These are phyloP conservation scores for Trypanosomatidae sp. DNA, from an alignment of 208 protist species.

Conservation along the genomic window DNA sequence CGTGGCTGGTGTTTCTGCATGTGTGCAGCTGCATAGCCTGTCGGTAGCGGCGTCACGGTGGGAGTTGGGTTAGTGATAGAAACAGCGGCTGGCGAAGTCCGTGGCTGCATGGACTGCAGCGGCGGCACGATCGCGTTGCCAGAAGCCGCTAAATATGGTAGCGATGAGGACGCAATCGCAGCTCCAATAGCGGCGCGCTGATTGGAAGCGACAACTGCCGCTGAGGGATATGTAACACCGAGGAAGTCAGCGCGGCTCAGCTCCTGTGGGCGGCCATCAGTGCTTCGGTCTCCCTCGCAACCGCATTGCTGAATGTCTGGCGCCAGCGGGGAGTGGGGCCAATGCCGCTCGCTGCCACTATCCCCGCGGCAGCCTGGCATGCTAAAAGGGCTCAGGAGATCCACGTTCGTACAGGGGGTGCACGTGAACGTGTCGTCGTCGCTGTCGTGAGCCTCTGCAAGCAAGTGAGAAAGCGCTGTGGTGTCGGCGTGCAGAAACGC, in stretches of 20 bases:
- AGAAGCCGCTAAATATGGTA: not conserved
- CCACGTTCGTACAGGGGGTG: not conserved
- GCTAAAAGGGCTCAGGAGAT: not conserved
- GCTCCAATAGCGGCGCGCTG: not conserved
- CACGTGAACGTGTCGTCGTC: conserved; percentile 1
- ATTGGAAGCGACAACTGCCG: not conserved
- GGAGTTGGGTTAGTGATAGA: not conserved
- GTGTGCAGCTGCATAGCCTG: not conserved
- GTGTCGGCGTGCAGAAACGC: no score
- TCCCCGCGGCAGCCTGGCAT: not conserved
- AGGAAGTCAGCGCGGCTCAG: not conserved
- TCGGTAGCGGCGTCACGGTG: not conserved
- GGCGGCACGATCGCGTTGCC: not conserved
- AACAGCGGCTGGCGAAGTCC: not conserved
- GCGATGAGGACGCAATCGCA: not conserved
- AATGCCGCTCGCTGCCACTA: not conserved
- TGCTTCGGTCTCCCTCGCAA: not conserved
- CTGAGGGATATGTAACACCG: not conserved
- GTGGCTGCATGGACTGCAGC: not conserved
- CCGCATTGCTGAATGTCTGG: not conserved
- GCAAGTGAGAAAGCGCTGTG: not conserved
- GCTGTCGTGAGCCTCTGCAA: not conserved
- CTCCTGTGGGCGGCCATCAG: not conserved
- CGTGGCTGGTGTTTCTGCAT: not conserved
- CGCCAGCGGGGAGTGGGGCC: not conserved